Conservation (phyloP, 768 basidiomycete genomes). For the Xerocomus spinulosus region DNA sequence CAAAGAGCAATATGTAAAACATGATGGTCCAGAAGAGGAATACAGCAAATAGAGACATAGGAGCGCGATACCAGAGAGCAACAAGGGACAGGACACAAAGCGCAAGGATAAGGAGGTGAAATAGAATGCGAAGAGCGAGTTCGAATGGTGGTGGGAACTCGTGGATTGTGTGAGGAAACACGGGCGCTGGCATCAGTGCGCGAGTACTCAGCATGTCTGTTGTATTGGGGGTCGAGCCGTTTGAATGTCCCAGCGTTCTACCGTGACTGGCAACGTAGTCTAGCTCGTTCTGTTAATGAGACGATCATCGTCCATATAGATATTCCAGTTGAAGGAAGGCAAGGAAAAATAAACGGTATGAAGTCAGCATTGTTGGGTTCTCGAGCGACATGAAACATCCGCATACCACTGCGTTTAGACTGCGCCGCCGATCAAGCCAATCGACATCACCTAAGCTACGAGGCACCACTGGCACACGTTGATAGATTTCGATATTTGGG, state of each 20-base stretch:
- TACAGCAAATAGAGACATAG: constrained; percentile 52
- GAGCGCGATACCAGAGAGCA: constrained; percentile 54
- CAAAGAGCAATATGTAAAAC: constrained; percentile 53
- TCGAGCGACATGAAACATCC: constrained; percentile 13
- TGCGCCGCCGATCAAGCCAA: constrained; percentile 73
- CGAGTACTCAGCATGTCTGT: constrained; percentile 45
- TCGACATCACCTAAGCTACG: constrained; percentile 67
- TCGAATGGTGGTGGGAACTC: constrained; percentile 37
- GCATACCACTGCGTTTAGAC: constrained; percentile 65
- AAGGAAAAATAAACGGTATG: constrained; percentile 5
- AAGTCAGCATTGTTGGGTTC: constrained; percentile 20
- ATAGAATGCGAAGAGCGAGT: constrained; percentile 43
- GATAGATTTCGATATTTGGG: constrained; percentile 44
- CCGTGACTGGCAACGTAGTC: constrained; percentile 63
- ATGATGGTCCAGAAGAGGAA: constrained; percentile 58
- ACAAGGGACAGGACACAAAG: constrained; percentile 54
- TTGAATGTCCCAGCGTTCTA: constrained; percentile 37
- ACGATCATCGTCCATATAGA: constrained; percentile 6
- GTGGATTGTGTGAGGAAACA: constrained; percentile 19
- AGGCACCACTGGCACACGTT: constrained; percentile 39
- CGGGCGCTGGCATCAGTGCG: constrained; percentile 30
- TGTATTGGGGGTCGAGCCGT: constrained; percentile 47
- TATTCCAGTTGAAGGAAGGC: not conserved
- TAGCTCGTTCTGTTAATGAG: constrained; percentile 56
- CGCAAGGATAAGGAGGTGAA: constrained; percentile 57